phyloP scores from a whole-genome alignment of 495 filamentous ascomycete species.

The Penicillium tannophilum region DNA sequence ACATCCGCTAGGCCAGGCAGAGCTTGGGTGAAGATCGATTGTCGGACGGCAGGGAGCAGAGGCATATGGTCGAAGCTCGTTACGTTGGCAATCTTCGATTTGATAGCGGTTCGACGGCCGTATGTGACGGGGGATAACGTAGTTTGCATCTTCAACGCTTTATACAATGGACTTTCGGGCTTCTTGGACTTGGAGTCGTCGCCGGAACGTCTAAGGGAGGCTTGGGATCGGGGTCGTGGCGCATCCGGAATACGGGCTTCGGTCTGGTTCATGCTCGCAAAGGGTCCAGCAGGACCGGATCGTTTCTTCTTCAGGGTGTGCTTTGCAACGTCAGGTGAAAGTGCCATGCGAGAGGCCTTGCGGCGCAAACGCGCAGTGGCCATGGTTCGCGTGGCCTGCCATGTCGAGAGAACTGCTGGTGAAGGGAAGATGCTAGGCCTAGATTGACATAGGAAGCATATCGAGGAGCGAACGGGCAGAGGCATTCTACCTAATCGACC shows the following conservation, averaged over 20 bases:
- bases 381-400: conserved; percentile 42
- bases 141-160: conserved; percentile 95
- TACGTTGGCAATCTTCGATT: conserved; percentile 64
- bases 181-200: conserved; percentile 35
- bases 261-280: conserved; percentile 77
- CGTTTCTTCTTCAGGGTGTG: conserved; percentile 46
- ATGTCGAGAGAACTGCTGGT: conserved; percentile 24
- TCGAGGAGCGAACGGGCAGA: conserved; percentile 33
- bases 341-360: conserved; percentile 71
- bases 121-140: conserved; percentile 74
- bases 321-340: conserved; percentile 72
- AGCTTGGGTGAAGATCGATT: conserved; percentile 69
- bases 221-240: conserved; percentile 41
- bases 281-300: conserved; percentile 60
- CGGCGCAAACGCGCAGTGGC: conserved; percentile 42
- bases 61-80: conserved; percentile 80
- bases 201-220: conserved; percentile 42
- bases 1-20: conserved; percentile 71
- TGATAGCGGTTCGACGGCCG: conserved; percentile 65
- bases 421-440: conserved; percentile 23
- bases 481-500: conserved; percentile 34
- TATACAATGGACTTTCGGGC: conserved; percentile 58
- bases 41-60: conserved; percentile 70
- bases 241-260: conserved; percentile 57
- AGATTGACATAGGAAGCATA: conserved; percentile 46